phyloP scores from a whole-genome alignment of 176 grass and related monocot species.

The Aechmea fasciata region DNA sequence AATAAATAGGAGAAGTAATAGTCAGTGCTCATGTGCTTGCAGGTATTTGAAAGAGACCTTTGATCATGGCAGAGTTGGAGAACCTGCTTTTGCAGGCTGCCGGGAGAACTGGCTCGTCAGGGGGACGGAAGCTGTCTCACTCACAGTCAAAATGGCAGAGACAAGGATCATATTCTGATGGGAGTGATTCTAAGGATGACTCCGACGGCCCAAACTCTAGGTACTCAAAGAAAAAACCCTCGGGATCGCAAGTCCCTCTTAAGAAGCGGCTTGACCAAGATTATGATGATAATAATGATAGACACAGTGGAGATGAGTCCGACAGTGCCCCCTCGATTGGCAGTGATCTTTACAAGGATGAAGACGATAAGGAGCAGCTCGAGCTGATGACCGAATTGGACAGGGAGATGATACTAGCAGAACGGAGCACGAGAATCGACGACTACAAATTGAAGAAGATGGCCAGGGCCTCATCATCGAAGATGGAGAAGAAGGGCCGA shows the following conservation, averaged over 20 bases:
- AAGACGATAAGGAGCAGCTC: slow-evolving; percentile 71
- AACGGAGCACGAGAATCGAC: slow-evolving; percentile 38
- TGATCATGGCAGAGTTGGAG: slow-evolving; percentile 49
- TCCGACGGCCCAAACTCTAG: slow-evolving; percentile 38
- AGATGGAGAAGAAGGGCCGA: slow-evolving; percentile 39
- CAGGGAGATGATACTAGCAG: slow-evolving; percentile 62
- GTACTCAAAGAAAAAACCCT: slow-evolving; percentile 34
- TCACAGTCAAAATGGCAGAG: slow-evolving; percentile 29
- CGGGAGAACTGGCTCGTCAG: slow-evolving; percentile 34
- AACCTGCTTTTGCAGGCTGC: slow-evolving; percentile 77
- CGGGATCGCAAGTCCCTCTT: slow-evolving; percentile 63
- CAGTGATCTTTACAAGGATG: slow-evolving; percentile 91
- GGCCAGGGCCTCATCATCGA: slow-evolving; percentile 45
- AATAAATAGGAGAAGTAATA: neutral
- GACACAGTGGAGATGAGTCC: slow-evolving; percentile 39
- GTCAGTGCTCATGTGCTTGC: neutral
- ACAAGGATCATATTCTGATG: slow-evolving; percentile 37
- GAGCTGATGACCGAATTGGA: slow-evolving; percentile 68
- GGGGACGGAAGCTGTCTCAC: slow-evolving; percentile 26
- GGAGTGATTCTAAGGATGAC: slow-evolving; percentile 47
- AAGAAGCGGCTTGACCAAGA: slow-evolving; percentile 68
- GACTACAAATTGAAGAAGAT: slow-evolving; percentile 76
- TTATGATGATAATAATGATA: slow-evolving; percentile 30
- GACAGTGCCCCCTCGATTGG: slow-evolving; percentile 71
- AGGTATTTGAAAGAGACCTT: neutral